Conservation (phyloP, 768 basidiomycete species). For the Hysterangium stoloniferum region DNA sequence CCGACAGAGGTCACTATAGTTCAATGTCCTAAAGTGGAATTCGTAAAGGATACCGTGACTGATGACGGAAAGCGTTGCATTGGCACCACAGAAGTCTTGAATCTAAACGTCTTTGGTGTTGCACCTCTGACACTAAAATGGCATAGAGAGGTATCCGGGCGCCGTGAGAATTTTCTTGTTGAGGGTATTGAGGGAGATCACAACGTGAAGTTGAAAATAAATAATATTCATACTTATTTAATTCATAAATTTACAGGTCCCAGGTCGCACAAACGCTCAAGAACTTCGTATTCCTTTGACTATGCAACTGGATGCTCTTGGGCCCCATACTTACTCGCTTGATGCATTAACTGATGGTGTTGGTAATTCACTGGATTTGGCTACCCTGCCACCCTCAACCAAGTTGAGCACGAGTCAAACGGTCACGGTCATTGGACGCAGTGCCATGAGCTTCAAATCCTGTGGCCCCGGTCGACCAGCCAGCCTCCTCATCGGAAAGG, state of each 20-base stretch:
- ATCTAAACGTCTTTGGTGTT: constrained; percentile 18
- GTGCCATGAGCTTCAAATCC: constrained; percentile 61
- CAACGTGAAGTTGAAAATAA: constrained; percentile 21
- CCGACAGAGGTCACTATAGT: constrained; percentile 62
- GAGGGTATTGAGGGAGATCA: constrained; percentile 73
- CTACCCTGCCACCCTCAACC: constrained; percentile 29
- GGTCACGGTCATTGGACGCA: constrained; percentile 62
- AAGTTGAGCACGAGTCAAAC: constrained; percentile 42
- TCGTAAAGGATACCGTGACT: constrained; percentile 35
- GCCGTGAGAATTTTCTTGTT: constrained; percentile 64
- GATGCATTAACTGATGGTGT: constrained; percentile 79
- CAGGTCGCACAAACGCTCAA: constrained; percentile 31
- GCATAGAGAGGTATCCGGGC: constrained; percentile 60
- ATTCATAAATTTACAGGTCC: constrained; percentile 14
- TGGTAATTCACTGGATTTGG: constrained; percentile 56
- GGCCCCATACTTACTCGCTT: constrained; percentile 64
- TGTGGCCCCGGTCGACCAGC: constrained; percentile 67
- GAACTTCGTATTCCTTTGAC: constrained; percentile 61
- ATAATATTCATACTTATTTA: background rate
- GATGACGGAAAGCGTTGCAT: constrained; percentile 53
- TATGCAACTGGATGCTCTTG: constrained; percentile 53
- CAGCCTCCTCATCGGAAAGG: constrained; percentile 63
- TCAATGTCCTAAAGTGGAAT: constrained; percentile 76
- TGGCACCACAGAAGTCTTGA: constrained; percentile 42
- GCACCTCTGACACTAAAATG: constrained; percentile 57